A percentile compares a stretch with the other conserved stretches of the same genome.
These are phyloP conservation scores for Ogataea wickerhamii DNA, from an alignment of 805 yeast species.

Conservation along the genomic window DNA sequence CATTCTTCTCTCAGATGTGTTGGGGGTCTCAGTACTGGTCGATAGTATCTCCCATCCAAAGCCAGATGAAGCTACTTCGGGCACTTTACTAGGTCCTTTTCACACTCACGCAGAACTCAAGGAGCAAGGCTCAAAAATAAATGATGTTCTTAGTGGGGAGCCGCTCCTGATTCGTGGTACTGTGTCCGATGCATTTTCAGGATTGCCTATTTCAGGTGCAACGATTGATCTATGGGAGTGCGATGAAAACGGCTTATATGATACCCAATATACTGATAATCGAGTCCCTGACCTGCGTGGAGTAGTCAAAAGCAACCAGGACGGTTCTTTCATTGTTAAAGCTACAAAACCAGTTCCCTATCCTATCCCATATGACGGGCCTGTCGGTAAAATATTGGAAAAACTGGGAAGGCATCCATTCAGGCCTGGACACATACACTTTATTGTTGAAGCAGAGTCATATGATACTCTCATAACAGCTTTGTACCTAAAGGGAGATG, in stretches of 20 bases:
- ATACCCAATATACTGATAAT: slow-evolving; percentile 7
- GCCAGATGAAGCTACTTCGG: slow-evolving; percentile 7
- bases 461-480: slow-evolving; percentile 9
- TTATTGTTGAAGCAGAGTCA: slow-evolving; percentile 6
- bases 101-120: slow-evolving; percentile 8
- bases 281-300: slow-evolving; percentile 10
- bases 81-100: slow-evolving; percentile 10
- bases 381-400: slow-evolving; percentile 7
- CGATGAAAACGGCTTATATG: slow-evolving; percentile 11
- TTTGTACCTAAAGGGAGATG: slow-evolving; percentile 8
- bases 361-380: slow-evolving; percentile 12
- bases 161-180: slow-evolving; percentile 7
- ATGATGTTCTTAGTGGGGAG: slow-evolving; percentile 5
- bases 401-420: slow-evolving; percentile 9
- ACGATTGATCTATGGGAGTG: slow-evolving; percentile 10
- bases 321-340: slow-evolving; percentile 5
- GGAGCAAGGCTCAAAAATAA: slow-evolving; percentile 4
- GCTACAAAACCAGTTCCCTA: slow-evolving; percentile 12
- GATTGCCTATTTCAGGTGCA: slow-evolving; percentile 5
- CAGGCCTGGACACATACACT: slow-evolving; percentile 10
- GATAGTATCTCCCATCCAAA: slow-evolving; percentile 10
- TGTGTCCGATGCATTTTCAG: slow-evolving; percentile 4
- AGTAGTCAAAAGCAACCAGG: slow-evolving; percentile 3
- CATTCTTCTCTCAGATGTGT: slow-evolving; percentile 7
- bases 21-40: slow-evolving; percentile 9